Percentiles rank a stretch among this genome's conserved stretches.
Evolutionary conservation across 1,284 basidiomycete species (phyloP).

Genomic region (Melampsora larici-populina): DNA sequence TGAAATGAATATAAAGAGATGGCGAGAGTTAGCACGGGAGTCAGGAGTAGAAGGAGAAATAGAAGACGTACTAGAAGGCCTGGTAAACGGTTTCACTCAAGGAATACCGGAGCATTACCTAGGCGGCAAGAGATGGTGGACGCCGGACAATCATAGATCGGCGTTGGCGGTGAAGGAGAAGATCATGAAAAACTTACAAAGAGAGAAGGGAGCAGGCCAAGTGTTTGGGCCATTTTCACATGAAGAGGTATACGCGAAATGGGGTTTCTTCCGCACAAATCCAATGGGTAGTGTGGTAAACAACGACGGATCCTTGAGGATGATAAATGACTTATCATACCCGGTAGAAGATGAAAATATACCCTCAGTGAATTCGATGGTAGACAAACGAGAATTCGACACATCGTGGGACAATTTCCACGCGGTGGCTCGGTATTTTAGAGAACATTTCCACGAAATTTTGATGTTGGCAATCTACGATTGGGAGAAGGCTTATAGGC

Average conservation of each 20-base stretch:
- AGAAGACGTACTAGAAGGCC: neutral
- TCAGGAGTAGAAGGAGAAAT: neutral
- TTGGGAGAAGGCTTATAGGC: neutral
- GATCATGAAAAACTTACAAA: no score
- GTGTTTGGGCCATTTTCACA: slow-evolving; percentile 9
- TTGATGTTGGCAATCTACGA: neutral
- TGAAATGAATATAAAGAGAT: neutral
- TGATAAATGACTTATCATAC: no score
- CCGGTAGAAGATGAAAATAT: no score
- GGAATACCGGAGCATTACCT: slow-evolving; percentile 3
- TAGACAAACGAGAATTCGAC: neutral
- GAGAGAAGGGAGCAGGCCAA: neutral
- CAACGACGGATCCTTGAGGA: no score
- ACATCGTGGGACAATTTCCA: no score
- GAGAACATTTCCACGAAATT: no score
- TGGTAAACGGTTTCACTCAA: neutral
- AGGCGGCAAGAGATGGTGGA: neutral
- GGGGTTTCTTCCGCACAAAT: no score
- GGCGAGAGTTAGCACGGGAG: neutral
- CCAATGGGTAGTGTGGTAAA: no score
- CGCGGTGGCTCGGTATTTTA: neutral
- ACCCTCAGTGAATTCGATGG: slow-evolving; percentile 3
- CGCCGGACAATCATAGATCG: no score
- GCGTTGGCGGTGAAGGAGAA: no score
- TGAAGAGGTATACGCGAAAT: neutral